Evolutionary conservation across 345 rosid species (phyloP).

Genomic region (Salix arbutifolia): DNA sequence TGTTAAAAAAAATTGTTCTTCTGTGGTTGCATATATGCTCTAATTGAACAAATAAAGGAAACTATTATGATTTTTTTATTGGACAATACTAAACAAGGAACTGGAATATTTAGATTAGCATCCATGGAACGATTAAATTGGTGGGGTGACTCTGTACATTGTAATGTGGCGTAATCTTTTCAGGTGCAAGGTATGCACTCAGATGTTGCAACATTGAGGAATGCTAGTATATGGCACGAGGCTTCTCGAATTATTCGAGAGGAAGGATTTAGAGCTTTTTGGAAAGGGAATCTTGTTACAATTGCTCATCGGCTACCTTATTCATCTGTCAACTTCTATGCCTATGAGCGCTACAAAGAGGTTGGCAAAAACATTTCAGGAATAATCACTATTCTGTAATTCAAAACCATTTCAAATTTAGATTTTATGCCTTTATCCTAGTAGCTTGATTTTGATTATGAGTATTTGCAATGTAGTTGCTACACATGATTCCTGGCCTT

Average conservation of each 20-base stretch:
- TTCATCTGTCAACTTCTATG: constrained; percentile 82
- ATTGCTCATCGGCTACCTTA: constrained; percentile 93
- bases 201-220: constrained; percentile 54
- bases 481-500: constrained; percentile 37
- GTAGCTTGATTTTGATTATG: constrained; percentile 3
- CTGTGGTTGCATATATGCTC: background rate
- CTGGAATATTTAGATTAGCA: background rate
- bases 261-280: constrained; percentile 89
- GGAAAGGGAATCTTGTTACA: constrained; percentile 95
- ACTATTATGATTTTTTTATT: background rate
- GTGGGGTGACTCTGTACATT: background rate
- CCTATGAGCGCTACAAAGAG: constrained; percentile 81
- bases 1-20: background rate
- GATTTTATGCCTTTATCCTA: background rate
- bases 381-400: background rate
- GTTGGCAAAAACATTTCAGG: constrained; percentile 27
- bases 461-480: constrained; percentile 42
- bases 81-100: background rate
- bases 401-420: background rate
- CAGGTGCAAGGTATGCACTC: constrained; percentile 96
- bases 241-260: constrained; percentile 74
- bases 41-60: background rate
- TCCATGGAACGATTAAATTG: background rate
- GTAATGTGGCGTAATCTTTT: background rate
- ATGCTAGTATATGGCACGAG: constrained; percentile 74